Base-by-base conservation (phyloP, 148 eudicot species). In the Rheum nobile region DNA sequence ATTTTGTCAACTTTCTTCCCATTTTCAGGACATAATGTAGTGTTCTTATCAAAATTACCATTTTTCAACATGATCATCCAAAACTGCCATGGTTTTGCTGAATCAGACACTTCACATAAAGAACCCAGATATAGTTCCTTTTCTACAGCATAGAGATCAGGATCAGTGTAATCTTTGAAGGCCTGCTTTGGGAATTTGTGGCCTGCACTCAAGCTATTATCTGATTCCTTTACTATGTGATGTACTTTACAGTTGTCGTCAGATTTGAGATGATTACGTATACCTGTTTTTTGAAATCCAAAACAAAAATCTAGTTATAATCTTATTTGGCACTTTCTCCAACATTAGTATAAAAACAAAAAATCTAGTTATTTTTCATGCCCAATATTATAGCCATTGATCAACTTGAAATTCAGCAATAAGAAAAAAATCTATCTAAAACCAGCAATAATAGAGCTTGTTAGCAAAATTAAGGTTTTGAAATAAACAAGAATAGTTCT, bases 41-140 rank as follows among this genome's bases (percentile, higher is more conserved):
- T 47, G 28, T 71, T 76, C 50, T 59, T 82, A 76, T 82, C 84
- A 19, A 82, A 82, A 74, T 82, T 82, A 22, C 84, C 84, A 29
- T 81, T 81, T 47, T 81, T 81, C 63, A 81, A 72, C 84, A 81
- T 81, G 28, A 81, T 63, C 84, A 81, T 78, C 84, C 84, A 81
- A 67, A 75, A 81, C 8, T 78, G 76, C 84, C 81, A 79, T 37
- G 82, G 79, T 19, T 79, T 32, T 19, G 28, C 75, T 9, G 67
- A 57, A 46, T 39, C 76, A 69, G 71, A 44, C 19, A 39, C 76
- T n/a, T 82, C 67, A 34, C 84, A 82, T 4, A 75, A 59, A 11
- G 84, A 82, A 37, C 52, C 79, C 69, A 82, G 79, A 59, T 72
- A 82, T 57, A 75, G 70, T 32, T 82, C 84, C 75, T 82, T 82